Conservation (phyloP, 495 filamentous ascomycete genomes). For the Peziza echinospora region DNA sequence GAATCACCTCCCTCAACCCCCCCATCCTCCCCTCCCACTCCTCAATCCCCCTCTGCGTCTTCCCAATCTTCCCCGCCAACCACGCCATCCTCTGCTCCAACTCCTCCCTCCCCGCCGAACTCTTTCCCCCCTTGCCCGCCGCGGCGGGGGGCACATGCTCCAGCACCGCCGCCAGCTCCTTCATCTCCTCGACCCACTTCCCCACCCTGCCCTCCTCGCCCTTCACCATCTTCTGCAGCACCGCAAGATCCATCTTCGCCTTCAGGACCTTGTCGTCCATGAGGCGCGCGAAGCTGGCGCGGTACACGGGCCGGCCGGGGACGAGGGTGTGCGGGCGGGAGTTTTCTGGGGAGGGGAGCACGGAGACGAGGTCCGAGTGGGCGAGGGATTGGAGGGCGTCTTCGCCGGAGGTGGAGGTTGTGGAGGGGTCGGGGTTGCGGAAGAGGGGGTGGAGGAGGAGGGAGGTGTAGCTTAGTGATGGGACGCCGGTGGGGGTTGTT, state of each 20-base stretch:
- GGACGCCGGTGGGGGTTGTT: neutral
- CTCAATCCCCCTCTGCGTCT: too few relatives aligned
- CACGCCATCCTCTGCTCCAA: too few relatives aligned
- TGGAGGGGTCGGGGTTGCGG: constrained; percentile 31
- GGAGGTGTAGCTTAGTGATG: constrained; percentile 41
- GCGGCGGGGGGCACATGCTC: too few relatives aligned
- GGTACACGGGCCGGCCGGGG: constrained; percentile 73
- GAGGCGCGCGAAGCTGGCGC: constrained; percentile 53
- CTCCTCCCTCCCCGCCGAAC: too few relatives aligned
- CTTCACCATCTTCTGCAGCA: constrained; percentile 43
- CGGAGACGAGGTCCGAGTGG: constrained; percentile 68
- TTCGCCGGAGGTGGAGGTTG: constrained; percentile 37
- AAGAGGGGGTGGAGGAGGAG: constrained; percentile 56
- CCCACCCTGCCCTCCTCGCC: constrained; percentile 53
- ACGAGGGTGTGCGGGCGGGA: constrained; percentile 47
- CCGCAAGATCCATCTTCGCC: constrained; percentile 49
- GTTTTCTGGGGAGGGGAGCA: constrained; percentile 34
- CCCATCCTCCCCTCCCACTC: too few relatives aligned
- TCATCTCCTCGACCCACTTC: constrained; percentile 61
- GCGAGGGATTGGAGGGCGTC: constrained; percentile 54
- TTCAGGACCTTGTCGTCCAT: constrained; percentile 48
- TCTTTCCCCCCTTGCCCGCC: too few relatives aligned
- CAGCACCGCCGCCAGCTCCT: constrained; percentile 40
- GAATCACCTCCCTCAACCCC: too few relatives aligned
- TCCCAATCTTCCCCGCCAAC: too few relatives aligned